Evolutionary conservation across 2,329 filamentous ascomycete species (phyloP).

Genomic region (Phialemonium atrogriseum): DNA sequence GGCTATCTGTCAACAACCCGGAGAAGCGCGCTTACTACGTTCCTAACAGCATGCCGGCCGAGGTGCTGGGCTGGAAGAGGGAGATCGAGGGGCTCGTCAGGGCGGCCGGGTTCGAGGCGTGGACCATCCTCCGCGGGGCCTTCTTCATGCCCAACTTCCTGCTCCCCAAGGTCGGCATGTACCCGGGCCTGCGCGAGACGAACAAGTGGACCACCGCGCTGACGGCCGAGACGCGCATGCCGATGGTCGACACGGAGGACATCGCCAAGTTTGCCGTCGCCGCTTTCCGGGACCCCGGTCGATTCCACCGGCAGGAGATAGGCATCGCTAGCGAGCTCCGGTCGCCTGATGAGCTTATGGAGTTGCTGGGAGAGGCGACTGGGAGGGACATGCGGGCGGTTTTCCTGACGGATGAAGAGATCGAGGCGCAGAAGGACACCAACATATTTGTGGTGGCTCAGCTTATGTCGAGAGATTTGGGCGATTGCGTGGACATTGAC

Average conservation of each 20-base stretch:
- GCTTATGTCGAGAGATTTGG: neutral
- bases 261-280: conserved; percentile 36
- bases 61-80: conserved; percentile 28
- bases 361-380: neutral
- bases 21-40: conserved; percentile 18
- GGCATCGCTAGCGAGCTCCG: conserved; percentile 5
- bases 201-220: conserved; percentile 29
- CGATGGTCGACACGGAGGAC: conserved; percentile 36
- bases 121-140: conserved; percentile 40
- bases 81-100: conserved; percentile 30
- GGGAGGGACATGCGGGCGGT: conserved; percentile 2
- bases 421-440: neutral
- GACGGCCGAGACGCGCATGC: conserved; percentile 23
- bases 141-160: conserved; percentile 44
- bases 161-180: conserved; percentile 28
- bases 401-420: conserved; percentile 7
- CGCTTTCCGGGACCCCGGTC: conserved; percentile 22
- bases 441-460: conserved; percentile 3
- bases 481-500: neutral
- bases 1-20: conserved; percentile 20
- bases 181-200: conserved; percentile 26
- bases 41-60: conserved; percentile 17
- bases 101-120: conserved; percentile 26
- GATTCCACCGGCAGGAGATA: conserved; percentile 7
- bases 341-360: neutral